These are phyloP conservation scores for Tolypocladium guangdongense DNA, from an alignment of 2,329 filamentous ascomycete genomes.

Conservation along the genomic window DNA sequence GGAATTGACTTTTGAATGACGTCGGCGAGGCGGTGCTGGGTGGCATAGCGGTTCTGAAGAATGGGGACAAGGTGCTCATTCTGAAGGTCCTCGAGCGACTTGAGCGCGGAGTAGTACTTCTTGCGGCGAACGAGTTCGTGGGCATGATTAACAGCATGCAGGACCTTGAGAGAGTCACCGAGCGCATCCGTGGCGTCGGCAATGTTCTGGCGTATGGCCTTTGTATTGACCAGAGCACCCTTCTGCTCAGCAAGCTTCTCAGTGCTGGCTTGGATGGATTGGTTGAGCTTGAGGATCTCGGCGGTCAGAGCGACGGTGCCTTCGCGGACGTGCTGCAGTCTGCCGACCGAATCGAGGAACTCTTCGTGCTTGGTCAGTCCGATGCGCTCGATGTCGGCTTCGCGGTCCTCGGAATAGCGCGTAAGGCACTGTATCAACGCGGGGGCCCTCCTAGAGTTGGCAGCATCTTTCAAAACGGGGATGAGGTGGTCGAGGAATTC, in stretches of 20 bases:
- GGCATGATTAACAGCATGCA: conserved; percentile 86
- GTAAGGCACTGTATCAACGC: conserved; percentile 60
- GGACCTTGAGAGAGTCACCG: conserved; percentile 81
- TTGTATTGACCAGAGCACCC: conserved; percentile 83
- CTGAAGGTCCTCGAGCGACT: conserved; percentile 88
- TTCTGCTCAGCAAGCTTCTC: conserved; percentile 93
- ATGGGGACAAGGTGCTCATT: conserved; percentile 77
- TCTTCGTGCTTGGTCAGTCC: conserved; percentile 95
- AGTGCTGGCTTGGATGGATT: conserved; percentile 89
- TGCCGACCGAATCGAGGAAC: conserved; percentile 87
- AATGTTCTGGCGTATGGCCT: conserved; percentile 88
- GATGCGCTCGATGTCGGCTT: conserved; percentile 85
- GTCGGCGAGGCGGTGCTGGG: conserved; percentile 87
- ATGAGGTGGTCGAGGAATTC: conserved; percentile 96
- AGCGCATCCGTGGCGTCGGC: conserved; percentile 83
- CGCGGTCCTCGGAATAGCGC: conserved; percentile 75
- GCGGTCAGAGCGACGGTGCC: conserved; percentile 79
- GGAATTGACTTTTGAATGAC: conserved; percentile 95
- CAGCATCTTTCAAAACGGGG: conserved; percentile 84
- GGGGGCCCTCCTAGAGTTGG: conserved; percentile 59
- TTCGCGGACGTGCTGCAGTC: conserved; percentile 83
- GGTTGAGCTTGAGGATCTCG: conserved; percentile 85
- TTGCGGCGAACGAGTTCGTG: conserved; percentile 87
- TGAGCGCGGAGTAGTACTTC: conserved; percentile 89
- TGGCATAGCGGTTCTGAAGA: conserved; percentile 73